phyloP scores from a whole-genome alignment of 192 early-diverging fungal genomes.

The Spizellomyces sp. region DNA sequence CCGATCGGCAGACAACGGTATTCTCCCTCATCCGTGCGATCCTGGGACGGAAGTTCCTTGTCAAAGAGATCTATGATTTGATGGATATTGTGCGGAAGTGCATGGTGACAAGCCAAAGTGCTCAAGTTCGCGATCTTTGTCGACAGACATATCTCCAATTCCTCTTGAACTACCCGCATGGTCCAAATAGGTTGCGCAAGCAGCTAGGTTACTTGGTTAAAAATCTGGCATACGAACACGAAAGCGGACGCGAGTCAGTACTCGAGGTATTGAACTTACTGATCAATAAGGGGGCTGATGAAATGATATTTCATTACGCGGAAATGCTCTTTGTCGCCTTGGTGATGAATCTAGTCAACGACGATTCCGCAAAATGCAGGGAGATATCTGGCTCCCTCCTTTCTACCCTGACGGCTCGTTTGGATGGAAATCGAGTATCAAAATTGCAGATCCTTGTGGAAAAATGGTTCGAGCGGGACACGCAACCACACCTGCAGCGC shows the following conservation, averaged over 20 bases:
- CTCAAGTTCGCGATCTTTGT: constrained; percentile 79
- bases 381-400: constrained; percentile 83
- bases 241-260: constrained; percentile 88
- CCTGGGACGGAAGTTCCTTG: constrained; percentile 79
- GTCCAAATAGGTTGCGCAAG: constrained; percentile 73
- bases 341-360: constrained; percentile 84
- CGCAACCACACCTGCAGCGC: constrained; percentile 70
- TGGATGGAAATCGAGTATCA: constrained; percentile 59
- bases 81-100: constrained; percentile 77
- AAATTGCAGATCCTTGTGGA: constrained; percentile 71
- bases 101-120: constrained; percentile 85
- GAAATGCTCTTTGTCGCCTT: constrained; percentile 87
- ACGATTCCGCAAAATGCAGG: constrained; percentile 90
- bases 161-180: constrained; percentile 95
- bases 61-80: constrained; percentile 91
- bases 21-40: constrained; percentile 89
- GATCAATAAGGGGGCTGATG: constrained; percentile 77
- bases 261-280: constrained; percentile 85
- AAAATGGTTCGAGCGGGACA: constrained; percentile 65
- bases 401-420: constrained; percentile 63
- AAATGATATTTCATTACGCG: constrained; percentile 69
- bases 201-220: constrained; percentile 87
- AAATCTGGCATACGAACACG: constrained; percentile 89
- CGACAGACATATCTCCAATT: constrained; percentile 85
- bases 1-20: constrained; percentile 77